A percentile compares a stretch with the other conserved stretches of the same genome.
These are phyloP conservation scores for Fusarium odoratissimum DNA, from an alignment of 2,329 filamentous ascomycete genomes.

Conservation along the genomic window DNA sequence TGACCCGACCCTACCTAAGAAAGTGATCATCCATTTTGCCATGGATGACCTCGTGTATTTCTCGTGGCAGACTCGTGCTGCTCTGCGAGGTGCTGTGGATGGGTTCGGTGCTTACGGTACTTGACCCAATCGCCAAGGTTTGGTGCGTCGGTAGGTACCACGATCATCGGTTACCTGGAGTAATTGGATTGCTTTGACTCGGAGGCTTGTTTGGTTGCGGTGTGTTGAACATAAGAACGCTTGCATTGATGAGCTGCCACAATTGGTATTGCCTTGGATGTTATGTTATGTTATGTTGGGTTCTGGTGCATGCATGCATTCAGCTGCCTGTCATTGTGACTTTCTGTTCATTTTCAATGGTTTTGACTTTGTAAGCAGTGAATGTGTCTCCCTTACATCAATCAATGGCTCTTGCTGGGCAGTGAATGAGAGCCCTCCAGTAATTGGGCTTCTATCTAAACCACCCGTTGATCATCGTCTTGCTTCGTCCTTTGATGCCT, in stretches of 20 bases:
- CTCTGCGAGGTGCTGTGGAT: neutral
- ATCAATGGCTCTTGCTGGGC: neutral
- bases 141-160: conserved; percentile 14
- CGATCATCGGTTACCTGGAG: neutral
- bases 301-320: conserved; percentile 1
- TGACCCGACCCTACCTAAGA: conserved; percentile 4
- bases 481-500: neutral
- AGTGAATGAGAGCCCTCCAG: neutral
- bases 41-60: conserved; percentile 24
- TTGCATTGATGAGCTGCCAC: conserved; percentile 19
- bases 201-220: conserved; percentile 8
- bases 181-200: conserved; percentile 19
- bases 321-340: conserved; percentile 16
- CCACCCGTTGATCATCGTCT: neutral
- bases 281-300: neutral
- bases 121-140: conserved; percentile 14
- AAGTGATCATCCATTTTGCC: conserved; percentile 26
- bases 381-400: neutral
- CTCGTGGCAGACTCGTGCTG: conserved; percentile 35
- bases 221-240: conserved; percentile 17
- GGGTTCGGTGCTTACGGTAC: conserved; percentile 7
- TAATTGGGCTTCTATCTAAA: neutral
- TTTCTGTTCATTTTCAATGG: neutral
- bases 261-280: conserved; percentile 11
- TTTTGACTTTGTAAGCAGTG: conserved; percentile 11